Evolutionary conservation across 2,329 filamentous ascomycete genomes (phyloP).

Genomic region (Cephalotrichum gorgonifer): DNA sequence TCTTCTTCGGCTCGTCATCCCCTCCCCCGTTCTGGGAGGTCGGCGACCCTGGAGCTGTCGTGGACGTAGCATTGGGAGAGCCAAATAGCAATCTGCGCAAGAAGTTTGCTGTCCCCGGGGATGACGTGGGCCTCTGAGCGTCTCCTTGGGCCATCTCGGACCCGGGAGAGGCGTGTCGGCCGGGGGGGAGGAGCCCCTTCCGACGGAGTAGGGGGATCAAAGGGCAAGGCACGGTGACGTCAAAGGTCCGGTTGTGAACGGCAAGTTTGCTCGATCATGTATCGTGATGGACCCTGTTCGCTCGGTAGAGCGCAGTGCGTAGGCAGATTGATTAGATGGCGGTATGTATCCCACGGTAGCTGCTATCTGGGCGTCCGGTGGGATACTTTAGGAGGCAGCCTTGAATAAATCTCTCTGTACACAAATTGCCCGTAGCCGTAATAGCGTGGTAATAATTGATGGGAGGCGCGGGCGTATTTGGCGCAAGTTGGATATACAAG

Average conservation of each 20-base stretch:
- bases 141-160: constrained; percentile 3
- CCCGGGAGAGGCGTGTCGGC: not conserved
- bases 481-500: not conserved
- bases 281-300: not conserved
- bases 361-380: not conserved
- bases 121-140: not conserved
- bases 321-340: not conserved
- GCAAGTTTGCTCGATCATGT: not conserved
- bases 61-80: not conserved
- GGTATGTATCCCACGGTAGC: not conserved
- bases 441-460: not conserved
- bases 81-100: constrained; percentile 2
- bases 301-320: not conserved
- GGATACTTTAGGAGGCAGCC: not conserved
- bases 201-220: not conserved
- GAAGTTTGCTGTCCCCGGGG: constrained; percentile 2
- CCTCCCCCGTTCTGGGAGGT: not conserved
- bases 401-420: not conserved
- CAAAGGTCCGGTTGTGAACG: not conserved
- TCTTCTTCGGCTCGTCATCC: not conserved
- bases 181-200: not conserved
- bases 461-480: not conserved
- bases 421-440: not conserved
- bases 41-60: not conserved
- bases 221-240: not conserved